A percentile compares a stretch with the other conserved stretches of the same genome.
These are phyloP conservation scores for Claviceps digitariae DNA, from an alignment of 2,329 filamentous ascomycete genomes.

Conservation along the genomic window DNA sequence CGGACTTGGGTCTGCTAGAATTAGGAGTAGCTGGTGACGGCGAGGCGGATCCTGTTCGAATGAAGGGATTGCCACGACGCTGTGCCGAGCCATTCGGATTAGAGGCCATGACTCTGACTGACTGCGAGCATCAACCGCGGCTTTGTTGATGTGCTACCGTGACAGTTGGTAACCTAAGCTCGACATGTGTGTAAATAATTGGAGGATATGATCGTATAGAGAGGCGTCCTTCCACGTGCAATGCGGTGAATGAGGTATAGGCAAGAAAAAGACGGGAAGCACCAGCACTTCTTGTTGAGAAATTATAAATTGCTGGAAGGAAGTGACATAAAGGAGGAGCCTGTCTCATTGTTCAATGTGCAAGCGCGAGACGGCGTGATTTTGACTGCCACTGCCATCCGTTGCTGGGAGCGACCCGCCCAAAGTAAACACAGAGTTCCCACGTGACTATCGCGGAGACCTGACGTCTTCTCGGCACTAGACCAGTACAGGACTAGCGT, in stretches of 20 bases:
- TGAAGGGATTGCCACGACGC: slow-evolving; percentile 72
- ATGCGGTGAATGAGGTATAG: not conserved
- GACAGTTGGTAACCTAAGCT: not conserved
- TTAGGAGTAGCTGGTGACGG: slow-evolving; percentile 47
- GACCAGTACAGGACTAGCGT: not conserved
- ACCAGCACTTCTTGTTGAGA: slow-evolving; percentile 11
- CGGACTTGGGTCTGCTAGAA: slow-evolving; percentile 57
- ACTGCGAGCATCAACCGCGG: slow-evolving; percentile 11
- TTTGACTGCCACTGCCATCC: slow-evolving; percentile 7
- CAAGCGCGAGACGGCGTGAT: not conserved
- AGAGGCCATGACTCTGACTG: slow-evolving; percentile 19
- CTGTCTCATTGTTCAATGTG: not conserved
- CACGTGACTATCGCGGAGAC: slow-evolving; percentile 10
- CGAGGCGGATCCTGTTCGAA: slow-evolving; percentile 36
- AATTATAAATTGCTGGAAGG: slow-evolving; percentile 12
- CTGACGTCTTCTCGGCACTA: not conserved
- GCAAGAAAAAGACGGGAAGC: slow-evolving; percentile 11
- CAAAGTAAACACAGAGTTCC: slow-evolving; percentile 16
- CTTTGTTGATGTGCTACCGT: slow-evolving; percentile 3
- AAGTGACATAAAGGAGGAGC: slow-evolving; percentile 12
- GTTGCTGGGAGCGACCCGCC: slow-evolving; percentile 15
- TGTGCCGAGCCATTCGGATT: slow-evolving; percentile 34
- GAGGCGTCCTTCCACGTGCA: not conserved
- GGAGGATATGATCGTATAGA: not conserved
- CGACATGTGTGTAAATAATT: slow-evolving; percentile 14